These are phyloP conservation scores for Candida sakaeoensis DNA, from an alignment of 805 yeast genomes.

Conservation along the genomic window DNA sequence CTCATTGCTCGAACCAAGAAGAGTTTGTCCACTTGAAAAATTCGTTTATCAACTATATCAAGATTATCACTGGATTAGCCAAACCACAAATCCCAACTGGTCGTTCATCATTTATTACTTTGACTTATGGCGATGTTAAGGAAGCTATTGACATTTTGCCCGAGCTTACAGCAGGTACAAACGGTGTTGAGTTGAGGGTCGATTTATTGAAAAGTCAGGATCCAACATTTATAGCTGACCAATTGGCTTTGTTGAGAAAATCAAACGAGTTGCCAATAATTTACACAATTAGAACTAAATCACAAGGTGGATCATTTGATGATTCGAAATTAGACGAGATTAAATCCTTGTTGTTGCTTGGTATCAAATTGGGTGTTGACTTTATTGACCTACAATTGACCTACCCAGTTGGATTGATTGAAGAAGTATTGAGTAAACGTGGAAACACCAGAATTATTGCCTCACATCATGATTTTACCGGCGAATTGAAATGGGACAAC, in stretches of 20 bases:
- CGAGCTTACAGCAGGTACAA: constrained; percentile 61
- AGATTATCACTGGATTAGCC: constrained; percentile 56
- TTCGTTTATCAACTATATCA: constrained; percentile 56
- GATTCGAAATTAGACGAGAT: constrained; percentile 50
- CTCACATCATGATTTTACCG: constrained; percentile 75
- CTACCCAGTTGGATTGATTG: constrained; percentile 53
- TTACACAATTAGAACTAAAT: constrained; percentile 70
- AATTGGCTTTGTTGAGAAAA: constrained; percentile 66
- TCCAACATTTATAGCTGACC: constrained; percentile 62
- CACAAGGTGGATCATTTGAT: constrained; percentile 82
- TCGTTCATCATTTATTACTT: constrained; percentile 68
- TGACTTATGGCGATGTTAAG: constrained; percentile 62
- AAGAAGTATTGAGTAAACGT: constrained; percentile 48
- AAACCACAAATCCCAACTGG: constrained; percentile 35
- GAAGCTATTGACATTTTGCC: constrained; percentile 44
- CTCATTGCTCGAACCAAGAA: constrained; percentile 55
- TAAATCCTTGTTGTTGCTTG: constrained; percentile 52
- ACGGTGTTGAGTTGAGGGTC: constrained; percentile 81
- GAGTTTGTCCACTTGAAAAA: constrained; percentile 57
- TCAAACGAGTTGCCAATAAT: constrained; percentile 69
- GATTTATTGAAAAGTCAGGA: constrained; percentile 57
- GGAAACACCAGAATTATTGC: constrained; percentile 72
- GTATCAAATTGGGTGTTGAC: constrained; percentile 74
- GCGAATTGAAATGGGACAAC: constrained; percentile 58
- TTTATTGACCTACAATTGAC: constrained; percentile 78